Conservation (phyloP, 192 early-diverging fungal species). For the Tieghemiomyces parasiticus region DNA sequence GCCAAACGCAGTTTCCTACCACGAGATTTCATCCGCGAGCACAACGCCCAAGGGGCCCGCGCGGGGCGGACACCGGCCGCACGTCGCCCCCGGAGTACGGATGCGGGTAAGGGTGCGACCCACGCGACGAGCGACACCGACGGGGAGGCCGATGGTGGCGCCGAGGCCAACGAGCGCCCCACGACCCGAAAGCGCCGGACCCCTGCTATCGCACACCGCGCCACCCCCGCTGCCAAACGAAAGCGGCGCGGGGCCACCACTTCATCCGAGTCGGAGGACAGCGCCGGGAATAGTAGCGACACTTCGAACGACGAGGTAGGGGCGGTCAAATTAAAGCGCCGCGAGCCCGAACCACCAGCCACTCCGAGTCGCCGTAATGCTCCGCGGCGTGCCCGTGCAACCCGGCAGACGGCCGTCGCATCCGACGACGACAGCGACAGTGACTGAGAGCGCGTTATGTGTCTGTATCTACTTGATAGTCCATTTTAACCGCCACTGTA, state of each 20-base stretch:
- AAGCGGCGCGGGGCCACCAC: too few species aligned
- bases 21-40: not conserved
- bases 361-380: not conserved
- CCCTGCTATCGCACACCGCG: not conserved
- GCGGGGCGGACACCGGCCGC: not conserved
- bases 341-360: not conserved
- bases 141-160: not conserved
- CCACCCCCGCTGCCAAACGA: too few species aligned
- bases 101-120: not conserved
- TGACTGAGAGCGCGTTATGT: not conserved
- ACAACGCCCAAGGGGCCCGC: not conserved
- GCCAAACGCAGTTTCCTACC: conserved; percentile 4
- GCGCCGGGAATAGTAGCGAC: too few species aligned
- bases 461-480: not conserved
- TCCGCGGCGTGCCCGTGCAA: too few species aligned
- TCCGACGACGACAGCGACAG: not conserved
- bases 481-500: too few species aligned
- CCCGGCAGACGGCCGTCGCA: not conserved
- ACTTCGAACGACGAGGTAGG: too few species aligned
- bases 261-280: too few species aligned
- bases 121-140: not conserved
- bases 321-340: not conserved
- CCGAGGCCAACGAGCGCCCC: too few species aligned
- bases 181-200: too few species aligned
- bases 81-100: not conserved